Evolutionary conservation across 2,329 filamentous ascomycete species (phyloP).

Genomic region (Aspergillus awamori): DNA sequence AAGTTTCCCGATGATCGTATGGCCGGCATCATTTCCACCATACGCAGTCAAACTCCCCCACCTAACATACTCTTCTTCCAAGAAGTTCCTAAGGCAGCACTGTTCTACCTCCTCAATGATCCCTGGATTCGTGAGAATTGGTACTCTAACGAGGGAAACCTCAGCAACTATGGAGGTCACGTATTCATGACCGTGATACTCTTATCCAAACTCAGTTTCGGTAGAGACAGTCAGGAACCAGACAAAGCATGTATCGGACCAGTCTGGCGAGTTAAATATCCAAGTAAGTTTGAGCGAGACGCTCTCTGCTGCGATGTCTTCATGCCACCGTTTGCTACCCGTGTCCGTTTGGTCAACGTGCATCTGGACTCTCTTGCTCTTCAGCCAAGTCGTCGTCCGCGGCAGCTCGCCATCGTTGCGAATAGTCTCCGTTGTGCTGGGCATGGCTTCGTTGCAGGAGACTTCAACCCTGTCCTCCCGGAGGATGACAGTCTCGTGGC

Average conservation of each 20-base stretch:
- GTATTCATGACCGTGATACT: not conserved
- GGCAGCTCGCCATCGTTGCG: conserved; percentile 33
- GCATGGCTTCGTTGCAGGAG: conserved; percentile 42
- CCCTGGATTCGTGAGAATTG: conserved; percentile 32
- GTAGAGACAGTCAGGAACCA: conserved; percentile 20
- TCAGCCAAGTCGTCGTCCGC: conserved; percentile 32
- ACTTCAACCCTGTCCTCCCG: conserved; percentile 45
- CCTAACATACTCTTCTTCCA: conserved; percentile 42
- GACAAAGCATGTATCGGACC: conserved; percentile 28
- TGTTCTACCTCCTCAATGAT: conserved; percentile 28
- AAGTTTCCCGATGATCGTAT: conserved; percentile 23
- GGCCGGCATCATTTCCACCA: conserved; percentile 30
- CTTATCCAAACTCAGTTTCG: not conserved
- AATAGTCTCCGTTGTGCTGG: conserved; percentile 29
- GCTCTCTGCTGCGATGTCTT: conserved; percentile 20
- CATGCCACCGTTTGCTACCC: conserved; percentile 3
- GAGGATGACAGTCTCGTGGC: conserved; percentile 37
- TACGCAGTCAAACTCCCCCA: conserved; percentile 17
- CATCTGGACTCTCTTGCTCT: conserved; percentile 43
- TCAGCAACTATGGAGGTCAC: not conserved
- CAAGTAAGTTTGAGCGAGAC: conserved; percentile 29
- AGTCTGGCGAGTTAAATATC: conserved; percentile 37
- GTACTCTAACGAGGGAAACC: conserved; percentile 17
- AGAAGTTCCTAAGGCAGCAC: conserved; percentile 33
- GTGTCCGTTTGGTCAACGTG: conserved; percentile 42